Conservation (phyloP, 257 asterid genomes). For the Solanum piurae region DNA sequence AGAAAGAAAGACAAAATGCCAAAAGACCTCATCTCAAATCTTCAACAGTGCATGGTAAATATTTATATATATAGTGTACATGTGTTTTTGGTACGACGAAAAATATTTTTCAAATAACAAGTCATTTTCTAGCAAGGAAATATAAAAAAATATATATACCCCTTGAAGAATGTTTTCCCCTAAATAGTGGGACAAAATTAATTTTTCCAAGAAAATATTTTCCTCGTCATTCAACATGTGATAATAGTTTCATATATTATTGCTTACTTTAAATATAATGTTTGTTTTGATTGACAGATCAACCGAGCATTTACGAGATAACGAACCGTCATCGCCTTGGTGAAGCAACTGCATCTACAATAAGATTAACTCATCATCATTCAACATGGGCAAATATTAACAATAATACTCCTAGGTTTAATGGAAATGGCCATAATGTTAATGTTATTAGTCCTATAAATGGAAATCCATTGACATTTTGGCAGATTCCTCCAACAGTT, state of each 20-base stretch:
- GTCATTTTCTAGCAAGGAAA: neutral
- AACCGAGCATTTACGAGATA: constrained; percentile 32
- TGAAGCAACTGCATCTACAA: constrained; percentile 3
- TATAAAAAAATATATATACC: neutral
- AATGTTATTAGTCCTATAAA: constrained; percentile 16
- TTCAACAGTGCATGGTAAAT: constrained; percentile 34
- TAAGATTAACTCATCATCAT: neutral
- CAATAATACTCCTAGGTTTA: constrained; percentile 10
- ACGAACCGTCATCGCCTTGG: constrained; percentile 34
- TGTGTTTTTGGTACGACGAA: neutral
- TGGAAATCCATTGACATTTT: constrained; percentile 52
- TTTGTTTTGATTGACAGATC: constrained; percentile 2
- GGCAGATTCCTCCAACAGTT: constrained; percentile 32
- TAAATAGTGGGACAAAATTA: neutral
- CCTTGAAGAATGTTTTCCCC: neutral
- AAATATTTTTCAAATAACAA: neutral
- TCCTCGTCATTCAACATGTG: neutral
- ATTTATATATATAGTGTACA: neutral
- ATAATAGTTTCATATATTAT: neutral
- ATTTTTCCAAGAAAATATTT: neutral
- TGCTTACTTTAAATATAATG: neutral
- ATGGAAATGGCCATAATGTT: constrained; percentile 5
- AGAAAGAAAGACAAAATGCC: constrained; percentile 77
- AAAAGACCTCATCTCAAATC: constrained; percentile 62
- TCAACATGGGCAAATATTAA: constrained; percentile 17